Evolutionary conservation across 805 yeast genomes (phyloP), one percentile per base, ranked within the genome.

Genomic region (Lachancea meyersii): DNA sequence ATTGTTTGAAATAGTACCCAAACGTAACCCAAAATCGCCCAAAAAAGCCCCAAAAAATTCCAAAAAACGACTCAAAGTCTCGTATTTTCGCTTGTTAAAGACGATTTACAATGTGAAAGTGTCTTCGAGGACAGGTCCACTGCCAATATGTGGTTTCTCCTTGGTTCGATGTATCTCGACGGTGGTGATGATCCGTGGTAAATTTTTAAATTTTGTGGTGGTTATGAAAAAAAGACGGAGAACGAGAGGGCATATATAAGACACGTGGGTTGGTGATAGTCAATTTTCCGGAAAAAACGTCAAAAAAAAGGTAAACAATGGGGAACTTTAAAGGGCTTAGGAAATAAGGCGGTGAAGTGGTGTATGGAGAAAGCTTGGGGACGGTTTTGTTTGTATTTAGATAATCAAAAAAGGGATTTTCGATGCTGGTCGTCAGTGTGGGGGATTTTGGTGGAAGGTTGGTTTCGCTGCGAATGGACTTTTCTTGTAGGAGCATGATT

Each of bases 181-280:
- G 10, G 28, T 26, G 28, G 28, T 26, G 13, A 10, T 31, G 13
- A 31, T 31, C 35, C n/a, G 16, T 8, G 17, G 35, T 32, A 19
- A 32, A 32, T 19, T 32, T 32, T 32, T 19, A 18, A 14, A 32
- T 32, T 32, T 32, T 32, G 35, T 32, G 35, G 35, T 32, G 35
- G 21, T 10, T 18, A 18, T 4, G 18, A 19, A 5, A 18, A 32
- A 18, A 18, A 32, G 10, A 18, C 17, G 24, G 24, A 20, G 35
- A 16, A 17, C 7, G n/a, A 8, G 24, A 18, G 19, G 4, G 19
- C 8, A 32, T 4, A 18, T 13, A 18, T 20, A 26, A 13, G 28
- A 20, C 23, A 32, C 35, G 35, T 32, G 35, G 35, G 35, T 32
- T 32, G 35, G 24, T 32, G 24, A 18, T 18, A 14, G 4, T 20